phyloP scores from a whole-genome alignment of 169 alveolate genomes.

The Babesia ovis region DNA sequence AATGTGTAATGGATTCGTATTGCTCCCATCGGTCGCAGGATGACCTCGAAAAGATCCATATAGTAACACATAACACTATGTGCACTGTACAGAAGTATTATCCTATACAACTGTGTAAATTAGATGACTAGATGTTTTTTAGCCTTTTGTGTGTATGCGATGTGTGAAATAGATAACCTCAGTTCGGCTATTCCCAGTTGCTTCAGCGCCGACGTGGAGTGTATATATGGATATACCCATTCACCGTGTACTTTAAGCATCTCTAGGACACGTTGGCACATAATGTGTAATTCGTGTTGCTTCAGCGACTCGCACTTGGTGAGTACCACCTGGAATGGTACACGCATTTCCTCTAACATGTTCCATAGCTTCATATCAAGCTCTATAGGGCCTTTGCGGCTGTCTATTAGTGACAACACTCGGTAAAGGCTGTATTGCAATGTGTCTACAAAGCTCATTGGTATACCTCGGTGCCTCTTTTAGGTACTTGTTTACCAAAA shows the following conservation, averaged over 20 bases:
- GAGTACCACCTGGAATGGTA: constrained; percentile 79
- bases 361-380: constrained; percentile 76
- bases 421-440: constrained; percentile 66
- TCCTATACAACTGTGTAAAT: no score
- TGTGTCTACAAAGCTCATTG: not conserved
- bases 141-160: constrained; percentile 30
- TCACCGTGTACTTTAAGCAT: constrained; percentile 53
- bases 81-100: no score
- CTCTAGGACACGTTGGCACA: constrained; percentile 33
- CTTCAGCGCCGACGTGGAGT: constrained; percentile 59
- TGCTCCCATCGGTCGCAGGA: no score
- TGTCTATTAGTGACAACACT: constrained; percentile 78
- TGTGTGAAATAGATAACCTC: constrained; percentile 57
- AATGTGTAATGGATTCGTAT: no score
- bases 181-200: constrained; percentile 58
- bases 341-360: constrained; percentile 75
- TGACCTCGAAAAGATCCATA: no score
- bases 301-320: constrained; percentile 78
- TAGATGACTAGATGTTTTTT: constrained; percentile 4
- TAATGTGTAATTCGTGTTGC: constrained; percentile 56
- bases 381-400: constrained; percentile 71
- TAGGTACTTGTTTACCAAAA: constrained; percentile 72
- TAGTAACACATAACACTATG: no score
- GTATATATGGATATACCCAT: constrained; percentile 44
- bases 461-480: constrained; percentile 59